Evolutionary conservation across 202 grass and related monocot genomes (phyloP), one percentile per base, ranked within the genome.

Genomic region (Bolboschoenoplectus hybrid): DNA sequence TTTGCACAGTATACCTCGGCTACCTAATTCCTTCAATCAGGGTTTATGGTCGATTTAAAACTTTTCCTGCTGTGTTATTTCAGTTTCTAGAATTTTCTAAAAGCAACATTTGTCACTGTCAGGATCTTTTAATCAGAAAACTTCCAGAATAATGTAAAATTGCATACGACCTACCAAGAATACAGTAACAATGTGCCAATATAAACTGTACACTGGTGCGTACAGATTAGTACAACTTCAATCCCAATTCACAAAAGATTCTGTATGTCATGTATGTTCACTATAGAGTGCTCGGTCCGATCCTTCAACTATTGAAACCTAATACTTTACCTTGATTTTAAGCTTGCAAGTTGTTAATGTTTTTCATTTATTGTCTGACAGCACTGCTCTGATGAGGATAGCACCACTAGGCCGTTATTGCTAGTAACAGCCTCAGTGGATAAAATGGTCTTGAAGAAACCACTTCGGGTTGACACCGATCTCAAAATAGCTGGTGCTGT

Each of bases 371-470:
- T 58, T 60, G 35, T 41, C 14, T 58, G 36, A 53, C 93, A 98
- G 93, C 93, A 98, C 36, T 98, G 96, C 82, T 96, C 93, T 72
- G 93, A 98, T 61, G 89, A 90, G 47, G 96, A 98, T 88, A 92
- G 96, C 90, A 98, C 91, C 7, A 98, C 96, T 82, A 92, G 93
- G 52, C 91, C 93, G 2, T 91, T 98, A 73, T 89, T 98, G 86
- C 20, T 98, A 82, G 93, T 98, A 61, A 98, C 96, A 64, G 93
- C 96, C 63, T 95, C 90, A 36, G 93, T 98, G 26, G 96, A 98
- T 84, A 98, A 95, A 91, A 98, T 96, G 86, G 90, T 86, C 63
- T 80, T 98, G 40, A 94, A 92, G 88, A 96, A 91, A 85, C 93
- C 96, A 72, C 67, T 98, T 81, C 72, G 74, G 50, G 89, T 96